Base-by-base conservation (phyloP, 306 rosid genomes). In the Prunus mume region DNA sequence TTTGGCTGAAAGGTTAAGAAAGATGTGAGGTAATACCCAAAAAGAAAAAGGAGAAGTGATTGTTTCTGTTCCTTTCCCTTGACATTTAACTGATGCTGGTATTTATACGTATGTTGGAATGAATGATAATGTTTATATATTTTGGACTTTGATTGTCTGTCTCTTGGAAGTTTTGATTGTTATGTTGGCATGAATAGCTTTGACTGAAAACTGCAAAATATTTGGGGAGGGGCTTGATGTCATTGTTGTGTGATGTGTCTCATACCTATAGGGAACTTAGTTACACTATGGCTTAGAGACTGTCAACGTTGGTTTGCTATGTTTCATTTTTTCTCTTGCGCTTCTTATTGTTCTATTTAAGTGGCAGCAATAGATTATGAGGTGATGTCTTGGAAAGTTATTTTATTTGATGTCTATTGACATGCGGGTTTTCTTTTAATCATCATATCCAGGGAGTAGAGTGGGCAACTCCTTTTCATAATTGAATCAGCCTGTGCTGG, bases 401-500 rank as follows among this genome's bases (percentile, higher is more conserved):
- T 65, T 20, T 83, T 83, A 43, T 77, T 76, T 76, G 68, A 68
- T 60, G 68, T 73, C 58, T 60, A 61, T 73, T 73, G 77, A 73
- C 69, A 60, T 73, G n/a, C 46, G 25, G 77, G 69, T 80, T 62
- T 77, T 76, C 72, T 77, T 69, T 80, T 68, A 76, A 73, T 77
- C 79, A 45, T 81, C 78, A 47, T 74, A 80, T 84, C 78, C 87
- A 84, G 87, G 87, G 70, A 68, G 72, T 84, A 76, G 80, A 72
- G 73, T 76, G 65, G 78, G 78, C 79, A 73, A 74, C 75, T 68
- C 73, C 78, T 80, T 77, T 84, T 84, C 78, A 77, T 80, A 71
- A 71, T 65, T 79, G 83, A 74, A 79, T 75, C 75, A 70, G 81
- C 86, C 75, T 83, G 73, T 83, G 80, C 81, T 79, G 83, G 80